phyloP scores from a whole-genome alignment of 2,329 filamentous ascomycete species.

The Hymenoscyphus infarciens region DNA sequence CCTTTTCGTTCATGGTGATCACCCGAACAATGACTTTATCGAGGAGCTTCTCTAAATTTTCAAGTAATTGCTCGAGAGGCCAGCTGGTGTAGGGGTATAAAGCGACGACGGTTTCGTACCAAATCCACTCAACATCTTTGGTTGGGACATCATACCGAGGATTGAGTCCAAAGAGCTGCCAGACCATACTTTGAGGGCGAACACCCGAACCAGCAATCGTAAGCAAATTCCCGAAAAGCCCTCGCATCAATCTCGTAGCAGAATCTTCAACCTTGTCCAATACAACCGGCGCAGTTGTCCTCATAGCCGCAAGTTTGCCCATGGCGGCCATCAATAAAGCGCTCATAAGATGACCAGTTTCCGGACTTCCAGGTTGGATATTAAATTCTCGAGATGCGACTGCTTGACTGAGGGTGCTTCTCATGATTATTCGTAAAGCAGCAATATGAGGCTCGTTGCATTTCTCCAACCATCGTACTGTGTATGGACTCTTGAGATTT shows the following conservation, averaged over 20 bases:
- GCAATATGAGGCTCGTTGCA: slow-evolving; percentile 26
- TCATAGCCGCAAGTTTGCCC: slow-evolving; percentile 28
- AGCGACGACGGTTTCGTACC: slow-evolving; percentile 25
- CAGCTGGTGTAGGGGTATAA: slow-evolving; percentile 27
- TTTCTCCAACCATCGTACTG: slow-evolving; percentile 32
- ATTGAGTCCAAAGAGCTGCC: slow-evolving; percentile 24
- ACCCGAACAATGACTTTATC: slow-evolving; percentile 24
- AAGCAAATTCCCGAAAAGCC: slow-evolving; percentile 31
- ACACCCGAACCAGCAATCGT: slow-evolving; percentile 31
- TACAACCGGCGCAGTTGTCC: slow-evolving; percentile 18
- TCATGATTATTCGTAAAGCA: slow-evolving; percentile 25
- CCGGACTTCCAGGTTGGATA: slow-evolving; percentile 19
- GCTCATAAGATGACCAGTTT: slow-evolving; percentile 24
- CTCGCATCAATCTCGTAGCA: slow-evolving; percentile 31
- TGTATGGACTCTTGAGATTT: slow-evolving; percentile 30
- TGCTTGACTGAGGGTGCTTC: slow-evolving; percentile 22
- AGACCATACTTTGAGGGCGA: slow-evolving; percentile 26
- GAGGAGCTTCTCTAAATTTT: slow-evolving; percentile 26
- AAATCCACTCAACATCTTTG: slow-evolving; percentile 21
- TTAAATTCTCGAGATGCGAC: slow-evolving; percentile 20
- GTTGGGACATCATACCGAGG: slow-evolving; percentile 23
- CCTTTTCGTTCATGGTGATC: slow-evolving; percentile 23
- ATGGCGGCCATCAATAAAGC: slow-evolving; percentile 30
- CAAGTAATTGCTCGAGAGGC: slow-evolving; percentile 21
- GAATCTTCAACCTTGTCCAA: slow-evolving; percentile 24